Conservation (phyloP, 441 rosid genomes). For the Flueggea neowawraea region DNA sequence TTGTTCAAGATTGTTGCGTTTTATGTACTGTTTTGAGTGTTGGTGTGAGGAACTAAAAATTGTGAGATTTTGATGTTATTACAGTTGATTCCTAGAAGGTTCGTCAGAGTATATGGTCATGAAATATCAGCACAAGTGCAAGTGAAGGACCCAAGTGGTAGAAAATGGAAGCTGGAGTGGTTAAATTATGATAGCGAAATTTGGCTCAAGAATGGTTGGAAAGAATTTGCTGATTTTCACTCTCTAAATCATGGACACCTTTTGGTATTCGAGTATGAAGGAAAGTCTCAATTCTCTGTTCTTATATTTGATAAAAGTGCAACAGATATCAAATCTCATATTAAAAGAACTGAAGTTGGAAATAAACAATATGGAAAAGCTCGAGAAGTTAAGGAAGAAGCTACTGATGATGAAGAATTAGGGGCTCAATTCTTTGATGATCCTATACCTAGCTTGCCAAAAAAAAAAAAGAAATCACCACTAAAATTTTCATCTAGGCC, state of each 20-base stretch:
- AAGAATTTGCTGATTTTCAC: constrained; percentile 34
- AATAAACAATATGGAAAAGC: background rate
- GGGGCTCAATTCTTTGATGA: background rate
- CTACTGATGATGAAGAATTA: background rate
- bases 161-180: constrained; percentile 25
- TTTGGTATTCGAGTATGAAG: constrained; percentile 32
- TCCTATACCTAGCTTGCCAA: background rate
- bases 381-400: background rate
- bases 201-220: background rate
- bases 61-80: background rate
- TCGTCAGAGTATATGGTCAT: constrained; percentile 20
- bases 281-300: constrained; percentile 20
- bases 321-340: constrained; percentile 6
- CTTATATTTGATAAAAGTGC: constrained; percentile 24
- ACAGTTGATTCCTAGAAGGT: constrained; percentile 21
- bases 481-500: background rate
- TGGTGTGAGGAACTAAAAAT: background rate
- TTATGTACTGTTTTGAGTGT: too few species aligned
- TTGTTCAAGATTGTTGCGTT: too few species aligned
- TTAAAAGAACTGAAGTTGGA: background rate
- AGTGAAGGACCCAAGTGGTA: constrained; percentile 24
- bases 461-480: background rate
- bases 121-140: constrained; percentile 6
- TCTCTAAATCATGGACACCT: constrained; percentile 28
- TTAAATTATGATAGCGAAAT: constrained; percentile 16